Evolutionary conservation across 1,284 basidiomycete species (phyloP).

Genomic region (Schizophyllum amplum): DNA sequence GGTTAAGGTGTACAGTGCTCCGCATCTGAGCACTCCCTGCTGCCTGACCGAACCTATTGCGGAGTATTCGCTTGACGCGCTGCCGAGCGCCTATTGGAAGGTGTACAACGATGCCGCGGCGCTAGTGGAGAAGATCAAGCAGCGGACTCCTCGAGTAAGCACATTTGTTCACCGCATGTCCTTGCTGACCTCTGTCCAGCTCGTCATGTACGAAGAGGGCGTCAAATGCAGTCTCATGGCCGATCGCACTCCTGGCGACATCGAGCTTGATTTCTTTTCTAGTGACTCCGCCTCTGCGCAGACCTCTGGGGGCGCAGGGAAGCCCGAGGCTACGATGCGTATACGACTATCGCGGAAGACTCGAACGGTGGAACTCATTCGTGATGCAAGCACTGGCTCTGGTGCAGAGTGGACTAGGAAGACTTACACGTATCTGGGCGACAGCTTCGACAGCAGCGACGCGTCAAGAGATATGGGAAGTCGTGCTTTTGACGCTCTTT

Average conservation of each 20-base stretch:
- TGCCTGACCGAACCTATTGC: constrained; percentile 35
- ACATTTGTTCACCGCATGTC: neutral
- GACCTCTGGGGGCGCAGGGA: constrained; percentile 7
- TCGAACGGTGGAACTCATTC: constrained; percentile 29
- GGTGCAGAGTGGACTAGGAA: neutral
- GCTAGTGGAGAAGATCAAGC: constrained; percentile 39
- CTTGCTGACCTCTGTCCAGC: constrained; percentile 19
- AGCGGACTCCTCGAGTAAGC: constrained; percentile 42
- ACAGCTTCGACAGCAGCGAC: neutral
- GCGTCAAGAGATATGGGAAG: constrained; percentile 18
- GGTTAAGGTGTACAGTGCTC: constrained; percentile 39
- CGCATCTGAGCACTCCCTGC: constrained; percentile 39
- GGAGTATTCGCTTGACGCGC: constrained; percentile 23
- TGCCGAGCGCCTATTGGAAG: constrained; percentile 35
- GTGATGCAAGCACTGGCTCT: neutral
- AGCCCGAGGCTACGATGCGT: constrained; percentile 24
- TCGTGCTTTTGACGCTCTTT: constrained; percentile 19
- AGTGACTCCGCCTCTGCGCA: constrained; percentile 4
- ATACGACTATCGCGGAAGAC: constrained; percentile 34
- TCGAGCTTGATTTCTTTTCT: constrained; percentile 33
- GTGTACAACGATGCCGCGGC: constrained; percentile 37
- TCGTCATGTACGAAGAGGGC: constrained; percentile 32
- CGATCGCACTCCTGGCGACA: constrained; percentile 41
- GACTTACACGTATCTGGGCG: neutral
- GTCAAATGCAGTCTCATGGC: constrained; percentile 46